Evolutionary conservation across 2,329 filamentous ascomycete genomes (phyloP), one percentile per base, ranked within the genome.

Genomic region (Epichloe sp.): DNA sequence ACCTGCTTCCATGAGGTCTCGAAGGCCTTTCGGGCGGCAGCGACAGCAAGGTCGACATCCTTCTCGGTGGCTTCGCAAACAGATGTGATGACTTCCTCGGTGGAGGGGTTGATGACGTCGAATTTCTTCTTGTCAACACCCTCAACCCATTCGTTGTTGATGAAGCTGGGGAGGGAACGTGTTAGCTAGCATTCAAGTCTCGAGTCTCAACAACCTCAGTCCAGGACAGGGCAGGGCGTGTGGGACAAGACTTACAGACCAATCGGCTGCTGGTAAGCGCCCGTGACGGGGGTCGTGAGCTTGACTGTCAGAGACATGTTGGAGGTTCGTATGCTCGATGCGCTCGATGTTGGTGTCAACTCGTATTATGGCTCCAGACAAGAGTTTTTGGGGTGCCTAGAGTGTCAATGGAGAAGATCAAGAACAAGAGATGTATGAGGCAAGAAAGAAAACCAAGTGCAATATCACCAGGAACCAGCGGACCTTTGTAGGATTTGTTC

Each of bases 21-120:
- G 67, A 94, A 91, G 49, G 89, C 88, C 70, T 86, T 85, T 67
- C 90, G 86, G 58, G 90, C 90, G 49, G 88, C 89, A 52, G 79
- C 74, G 57, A 96, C 90, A 56, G 90, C 90, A 54, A 89, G 72
- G 68, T 83, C 80, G 67, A 83, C 74, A 72, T 93, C 88, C 76
- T 94, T 89, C 76, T 94, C 88, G 57, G 84, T 86, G 64, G 84
- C 90, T 73, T 95, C 89, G 65, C 80, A 74, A 60, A 95, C 86
- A 51, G 82, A 83, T 75, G 76, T 79, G 74, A 95, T 94, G 63
- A 88, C 80, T 70, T 89, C 82, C 70, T 95, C 90, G 58, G 80
- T 88, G 57, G 84, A 64, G 54, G 89, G 89, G 79, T 95, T 95
- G 77, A 93, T 84, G 68, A 89, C 86, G 72, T 95, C 88, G 65